Base-by-base conservation (phyloP, 129 eudicot species). In the Ambrosia trifida region DNA sequence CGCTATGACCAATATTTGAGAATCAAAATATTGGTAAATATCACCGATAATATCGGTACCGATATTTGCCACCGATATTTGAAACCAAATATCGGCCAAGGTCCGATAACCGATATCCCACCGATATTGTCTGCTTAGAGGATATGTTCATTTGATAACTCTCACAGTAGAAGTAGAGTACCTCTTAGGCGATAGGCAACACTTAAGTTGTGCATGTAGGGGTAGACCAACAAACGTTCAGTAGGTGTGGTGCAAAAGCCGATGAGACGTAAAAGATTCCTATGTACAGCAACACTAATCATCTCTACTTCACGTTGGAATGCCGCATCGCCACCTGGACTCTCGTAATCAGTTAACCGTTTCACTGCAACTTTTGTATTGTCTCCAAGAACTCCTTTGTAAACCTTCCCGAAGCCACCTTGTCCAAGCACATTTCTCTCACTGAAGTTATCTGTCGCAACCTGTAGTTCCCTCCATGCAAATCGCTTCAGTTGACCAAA, bases 291-390 rank as follows among this genome's bases (percentile, higher is more conserved):
- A 47, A 95, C 97, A 78, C 99, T 95, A 74, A 95, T 95, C 99
- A 95, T 95, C 89, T 95, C 99, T 17, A 95, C 99, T 61, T 95
- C 99, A 61, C 97, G 91, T 45, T 95, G 99, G 65, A 95, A 95
- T 6, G 99, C 96, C 14, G 89, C 86, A 81, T 95, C 99, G 10
- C 97, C 95, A 44, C 97, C 97, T 38, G 97, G 96, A 73, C 94
- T 90, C 80, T 90, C 94, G 16, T 82, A 86, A 80, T 95, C 93
- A 40, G 89, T 95, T 67, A 95, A 81, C 28, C 99, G 85, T 80
- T 95, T 95, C 54, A 95, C 99, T n/a, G 99, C 99, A 53, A 95
- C 83, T 79, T 88, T 90, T n/a, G 89, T 90, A 68, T 82, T 76
- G 81, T 95, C 99, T 17, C 61, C 74, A 30, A 95, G 87, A 40